Evolutionary conservation across 768 basidiomycete species (phyloP).

Genomic region (Trametes elegans): DNA sequence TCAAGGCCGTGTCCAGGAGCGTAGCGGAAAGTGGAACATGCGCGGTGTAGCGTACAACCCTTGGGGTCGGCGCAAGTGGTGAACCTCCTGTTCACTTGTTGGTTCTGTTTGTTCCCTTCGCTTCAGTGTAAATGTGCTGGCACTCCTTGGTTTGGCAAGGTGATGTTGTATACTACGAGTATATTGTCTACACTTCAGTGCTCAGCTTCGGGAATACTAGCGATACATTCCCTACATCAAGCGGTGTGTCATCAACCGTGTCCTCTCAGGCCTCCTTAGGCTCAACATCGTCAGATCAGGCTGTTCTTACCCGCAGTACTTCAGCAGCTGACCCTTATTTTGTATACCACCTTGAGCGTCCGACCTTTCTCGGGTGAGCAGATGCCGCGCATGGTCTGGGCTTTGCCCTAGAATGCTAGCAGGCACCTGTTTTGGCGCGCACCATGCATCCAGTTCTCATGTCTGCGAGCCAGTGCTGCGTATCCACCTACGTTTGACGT

Average conservation of each 20-base stretch:
- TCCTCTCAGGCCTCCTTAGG: not conserved
- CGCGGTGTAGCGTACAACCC: conserved; percentile 52
- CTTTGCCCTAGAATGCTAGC: too few species aligned
- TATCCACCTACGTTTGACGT: too few species aligned
- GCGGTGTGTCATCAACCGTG: not conserved
- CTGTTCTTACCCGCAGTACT: too few species aligned
- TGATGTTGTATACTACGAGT: too few species aligned
- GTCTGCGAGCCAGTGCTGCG: too few species aligned
- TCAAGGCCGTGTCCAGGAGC: conserved; percentile 44
- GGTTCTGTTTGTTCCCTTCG: too few species aligned
- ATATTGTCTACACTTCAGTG: not conserved
- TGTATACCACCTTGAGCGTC: not conserved
- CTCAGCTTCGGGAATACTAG: not conserved
- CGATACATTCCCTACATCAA: not conserved
- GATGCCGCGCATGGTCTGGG: too few species aligned
- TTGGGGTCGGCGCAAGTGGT: conserved; percentile 17
- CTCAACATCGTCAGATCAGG: too few species aligned
- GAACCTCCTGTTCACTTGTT: not conserved
- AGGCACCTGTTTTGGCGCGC: too few species aligned
- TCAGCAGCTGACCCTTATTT: too few species aligned
- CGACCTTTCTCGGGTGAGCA: not conserved
- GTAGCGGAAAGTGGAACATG: conserved; percentile 59
- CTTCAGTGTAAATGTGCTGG: too few species aligned
- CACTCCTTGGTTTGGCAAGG: not conserved
- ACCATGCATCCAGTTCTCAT: too few species aligned